phyloP scores from a whole-genome alignment of 176 grass and related monocot species.

The Chloris gayana region DNA sequence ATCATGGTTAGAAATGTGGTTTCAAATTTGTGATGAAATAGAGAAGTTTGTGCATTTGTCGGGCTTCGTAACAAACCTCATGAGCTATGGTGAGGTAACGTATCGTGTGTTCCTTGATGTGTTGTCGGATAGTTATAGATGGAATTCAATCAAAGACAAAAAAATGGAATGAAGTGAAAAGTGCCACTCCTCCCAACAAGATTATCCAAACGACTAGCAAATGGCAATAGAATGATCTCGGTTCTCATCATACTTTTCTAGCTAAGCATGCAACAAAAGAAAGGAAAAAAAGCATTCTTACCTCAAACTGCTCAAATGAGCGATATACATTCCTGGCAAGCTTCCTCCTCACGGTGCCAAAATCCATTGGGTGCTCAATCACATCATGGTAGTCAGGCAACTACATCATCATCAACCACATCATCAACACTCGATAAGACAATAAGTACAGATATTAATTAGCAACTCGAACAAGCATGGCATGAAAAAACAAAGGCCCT shows the following conservation, averaged over 20 bases:
- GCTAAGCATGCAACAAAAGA: conserved; percentile 19
- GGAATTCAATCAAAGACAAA: conserved; percentile 28
- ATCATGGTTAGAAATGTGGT: conserved; percentile 23
- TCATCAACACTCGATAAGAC: conserved; percentile 35
- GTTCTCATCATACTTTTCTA: not conserved
- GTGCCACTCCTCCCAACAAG: not conserved
- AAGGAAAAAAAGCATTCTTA: conserved; percentile 28
- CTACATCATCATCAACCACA: conserved; percentile 55
- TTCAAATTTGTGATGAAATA: conserved; percentile 1
- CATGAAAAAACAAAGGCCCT: conserved; percentile 19
- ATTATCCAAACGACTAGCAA: conserved; percentile 6
- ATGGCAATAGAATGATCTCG: not conserved
- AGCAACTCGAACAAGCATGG: conserved; percentile 31
- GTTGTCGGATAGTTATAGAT: not conserved
- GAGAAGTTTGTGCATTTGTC: conserved; percentile 7
- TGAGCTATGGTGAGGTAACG: not conserved
- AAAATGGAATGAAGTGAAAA: conserved; percentile 38
- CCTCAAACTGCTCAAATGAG: conserved; percentile 97
- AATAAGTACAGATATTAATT: not conserved
- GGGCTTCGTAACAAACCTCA: not conserved
- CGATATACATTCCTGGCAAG: conserved; percentile 74
- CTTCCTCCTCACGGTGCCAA: conserved; percentile 85
- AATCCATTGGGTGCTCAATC: conserved; percentile 99
- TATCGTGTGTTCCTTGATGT: not conserved
- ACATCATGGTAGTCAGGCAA: conserved; percentile 96